Base-by-base conservation (phyloP, 495 filamentous ascomycete species). In the Penicillium cinerascens region DNA sequence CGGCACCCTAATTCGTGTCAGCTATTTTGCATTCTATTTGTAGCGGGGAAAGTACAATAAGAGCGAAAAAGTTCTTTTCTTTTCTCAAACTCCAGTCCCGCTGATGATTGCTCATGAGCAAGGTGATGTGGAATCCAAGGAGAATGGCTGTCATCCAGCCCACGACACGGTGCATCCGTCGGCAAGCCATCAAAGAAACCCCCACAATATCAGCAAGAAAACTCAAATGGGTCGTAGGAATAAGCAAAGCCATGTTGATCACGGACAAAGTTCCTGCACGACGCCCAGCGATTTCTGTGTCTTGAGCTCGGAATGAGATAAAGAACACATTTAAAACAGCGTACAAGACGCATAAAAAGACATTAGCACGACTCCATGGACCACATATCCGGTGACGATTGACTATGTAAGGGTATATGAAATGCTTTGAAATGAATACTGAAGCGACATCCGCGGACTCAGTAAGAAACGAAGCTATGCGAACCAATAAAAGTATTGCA, bases 131-230 rank as follows among this genome's bases (percentile, higher is more conserved):
- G 23, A 46, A 35, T 4, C 15, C 13, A 22, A 46, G 43, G 20
- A 46, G 43, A 46, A 46, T 33, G 18, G 8, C 8, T 15, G 49
- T 56, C 29, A 64, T 58, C 40, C 51, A 38, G 22, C 58, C 49
- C 11, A 47, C 54, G 42, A 42, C 43, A 21, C 44, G 49, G 26
- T 64, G 49, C 27, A 64, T 49, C 42, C 20, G 50, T 44, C 36
- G 49, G 39, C 41, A 64, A 29, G 36, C 47, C 44, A 43, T 37
- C 38, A 61, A 46, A n/a, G 60, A 61, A 48, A 64, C 38, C 22
- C 58, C 49, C n/a, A 64, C 23, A 11, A 61, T 44, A 45, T 61
- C 54, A 42, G 49, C 46, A 26, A 64, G 51, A 41, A 58, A 20
- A 38, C 49, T 56, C 33, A 56, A 44, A 45, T 44, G 46, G 21